Conservation (phyloP, 1,139 yeast species). For the Magnusiomyces suaveolens region DNA sequence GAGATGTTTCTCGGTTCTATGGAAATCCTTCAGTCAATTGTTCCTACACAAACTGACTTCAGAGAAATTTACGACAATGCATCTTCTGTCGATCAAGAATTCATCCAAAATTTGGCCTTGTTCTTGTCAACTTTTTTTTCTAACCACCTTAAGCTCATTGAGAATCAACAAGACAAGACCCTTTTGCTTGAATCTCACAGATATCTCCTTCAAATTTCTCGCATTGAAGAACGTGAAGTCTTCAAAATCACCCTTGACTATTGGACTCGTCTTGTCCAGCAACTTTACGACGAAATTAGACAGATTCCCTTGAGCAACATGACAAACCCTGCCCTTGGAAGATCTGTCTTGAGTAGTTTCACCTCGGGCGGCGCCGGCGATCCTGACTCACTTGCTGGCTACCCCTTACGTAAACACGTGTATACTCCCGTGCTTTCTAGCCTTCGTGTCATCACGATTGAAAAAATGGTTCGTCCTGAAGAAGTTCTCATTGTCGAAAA, state of each 20-base stretch:
- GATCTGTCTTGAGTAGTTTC: conserved; percentile 33
- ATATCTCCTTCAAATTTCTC: conserved; percentile 75
- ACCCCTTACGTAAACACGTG: conserved; percentile 77
- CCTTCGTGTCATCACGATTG: conserved; percentile 82
- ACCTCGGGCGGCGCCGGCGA: conserved; percentile 72
- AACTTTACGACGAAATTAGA: conserved; percentile 78
- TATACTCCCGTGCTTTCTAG: conserved; percentile 68
- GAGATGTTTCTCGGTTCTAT: conserved; percentile 64
- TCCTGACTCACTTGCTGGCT: conserved; percentile 64
- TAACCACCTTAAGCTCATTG: conserved; percentile 68
- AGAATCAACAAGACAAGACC: conserved; percentile 51
- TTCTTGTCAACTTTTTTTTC: conserved; percentile 76
- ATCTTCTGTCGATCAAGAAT: conserved; percentile 78
- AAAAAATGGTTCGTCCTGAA: conserved; percentile 97
- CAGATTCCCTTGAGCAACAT: conserved; percentile 61
- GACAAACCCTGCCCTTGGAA: conserved; percentile 53
- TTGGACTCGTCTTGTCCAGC: conserved; percentile 78
- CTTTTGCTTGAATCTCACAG: conserved; percentile 62
- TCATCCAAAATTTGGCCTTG: conserved; percentile 91
- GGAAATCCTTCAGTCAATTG: conserved; percentile 58
- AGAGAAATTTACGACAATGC: conserved; percentile 66
- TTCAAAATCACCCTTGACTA: conserved; percentile 92
- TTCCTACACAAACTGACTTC: conserved; percentile 70
- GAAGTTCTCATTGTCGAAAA: conserved; percentile 94
- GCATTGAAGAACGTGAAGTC: conserved; percentile 89